A percentile compares a stretch with the other conserved stretches of the same genome.
These are phyloP conservation scores for Poteriospumella lacustris DNA, from an alignment of 108 stramenopile species.

Conservation along the genomic window DNA sequence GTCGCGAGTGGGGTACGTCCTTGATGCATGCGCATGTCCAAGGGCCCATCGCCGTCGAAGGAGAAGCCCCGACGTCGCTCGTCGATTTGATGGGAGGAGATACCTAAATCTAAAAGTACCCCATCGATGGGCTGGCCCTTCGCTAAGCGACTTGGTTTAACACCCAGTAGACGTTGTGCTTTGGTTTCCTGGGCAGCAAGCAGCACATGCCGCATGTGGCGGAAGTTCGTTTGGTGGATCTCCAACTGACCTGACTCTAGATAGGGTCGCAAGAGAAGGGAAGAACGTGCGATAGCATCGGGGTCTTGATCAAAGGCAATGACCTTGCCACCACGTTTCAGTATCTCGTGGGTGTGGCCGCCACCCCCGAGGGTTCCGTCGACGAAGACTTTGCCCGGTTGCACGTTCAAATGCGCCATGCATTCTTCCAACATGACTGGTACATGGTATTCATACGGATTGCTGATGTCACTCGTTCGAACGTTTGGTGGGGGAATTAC, in stretches of 20 bases:
- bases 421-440: constrained; percentile 13
- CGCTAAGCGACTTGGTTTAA: no score
- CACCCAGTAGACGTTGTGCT: no score
- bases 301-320: constrained; percentile 35
- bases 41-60: constrained; percentile 80
- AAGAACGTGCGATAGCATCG: constrained; percentile 3
- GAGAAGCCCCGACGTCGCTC: constrained; percentile 78
- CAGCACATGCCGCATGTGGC: neutral
- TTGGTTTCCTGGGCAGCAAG: neutral
- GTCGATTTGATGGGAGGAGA: constrained; percentile 86
- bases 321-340: constrained; percentile 13
- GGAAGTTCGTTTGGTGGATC: neutral
- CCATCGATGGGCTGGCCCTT: constrained; percentile 60
- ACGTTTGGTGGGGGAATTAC: no score
- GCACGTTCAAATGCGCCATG: neutral
- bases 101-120: constrained; percentile 83
- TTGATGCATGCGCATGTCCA: constrained; percentile 84
- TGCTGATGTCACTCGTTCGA: no score
- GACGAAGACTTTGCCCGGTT: constrained; percentile 9
- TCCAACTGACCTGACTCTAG: neutral
- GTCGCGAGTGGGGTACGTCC: neutral
- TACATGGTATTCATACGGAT: no score
- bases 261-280: neutral
- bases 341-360: constrained; percentile 30
- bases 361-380: constrained; percentile 39